Base-by-base conservation (phyloP, 2,329 filamentous ascomycete species). In the Decorospora gaudefroyi region DNA sequence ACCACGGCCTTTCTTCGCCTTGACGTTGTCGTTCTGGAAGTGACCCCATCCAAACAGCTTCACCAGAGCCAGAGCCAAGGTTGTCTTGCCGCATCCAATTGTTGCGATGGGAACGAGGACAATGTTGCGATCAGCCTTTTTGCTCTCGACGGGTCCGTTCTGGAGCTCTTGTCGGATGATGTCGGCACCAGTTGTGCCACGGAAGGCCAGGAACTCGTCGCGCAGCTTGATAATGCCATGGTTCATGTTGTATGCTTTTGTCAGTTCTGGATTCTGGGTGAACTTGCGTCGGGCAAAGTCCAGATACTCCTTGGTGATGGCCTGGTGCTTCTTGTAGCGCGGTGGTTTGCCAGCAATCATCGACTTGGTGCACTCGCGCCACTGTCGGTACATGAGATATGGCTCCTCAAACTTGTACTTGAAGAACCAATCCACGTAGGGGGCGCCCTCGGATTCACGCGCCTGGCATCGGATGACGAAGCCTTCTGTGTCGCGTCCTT, bases 331-430 rank as follows among this genome's bases (percentile, higher is more conserved):
- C 74, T 84, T 91, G 74, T 82, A 87, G 54, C 80, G 87, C 8
- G 91, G 89, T 26, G 82, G 73, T 58, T 82, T 87, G 10, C 87
- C 87, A 1, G 79, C 65, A 56, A 99, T 96, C 44, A 97, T 72
- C 4, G 88, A 81, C 70, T 96, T 97, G 28, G 93, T 99, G 67
- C 88, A 95, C 74, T 99, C 93, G 51, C 93, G 85, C 93, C 93
- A 99, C 74, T 99, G 93, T 16, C 93, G 85, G 73, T 97, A 99
- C 90, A 99, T 95, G 49, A 99, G 76, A 67, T 99, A 99, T 0
- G 93, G 93, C 73, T 99, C 93, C 65, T 99, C 93, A 49, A 99
- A 99, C 74, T 99, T 99, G 81, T 91, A 99, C 73, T 99, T 99
- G 84, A 99, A 99, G 73, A 99, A 99, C 93, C 93, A 99, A 69